Evolutionary conservation across 805 yeast genomes (phyloP).

Genomic region (Lipomyces lipofer): DNA sequence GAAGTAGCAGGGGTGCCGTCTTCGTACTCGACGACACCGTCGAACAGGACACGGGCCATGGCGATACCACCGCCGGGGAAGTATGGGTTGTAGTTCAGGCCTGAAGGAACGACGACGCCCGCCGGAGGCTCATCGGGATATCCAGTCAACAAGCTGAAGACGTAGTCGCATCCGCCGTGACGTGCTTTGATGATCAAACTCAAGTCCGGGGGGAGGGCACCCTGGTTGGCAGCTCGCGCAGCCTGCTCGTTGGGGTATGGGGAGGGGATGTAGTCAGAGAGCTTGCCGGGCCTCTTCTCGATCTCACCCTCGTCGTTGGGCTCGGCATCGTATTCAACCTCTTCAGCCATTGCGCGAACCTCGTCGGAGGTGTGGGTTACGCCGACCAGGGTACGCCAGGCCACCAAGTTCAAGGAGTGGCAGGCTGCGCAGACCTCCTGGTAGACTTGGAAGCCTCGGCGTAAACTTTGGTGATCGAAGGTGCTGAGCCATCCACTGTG

Average conservation of each 20-base stretch:
- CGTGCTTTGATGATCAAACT: slow-evolving; percentile 97
- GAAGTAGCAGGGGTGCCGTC: slow-evolving; percentile 99
- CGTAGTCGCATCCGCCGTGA: slow-evolving; percentile 96
- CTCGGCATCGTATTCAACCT: slow-evolving; percentile 95
- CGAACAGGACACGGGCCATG: slow-evolving; percentile 97
- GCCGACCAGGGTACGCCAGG: slow-evolving; percentile 98
- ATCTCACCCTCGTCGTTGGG: slow-evolving; percentile 96
- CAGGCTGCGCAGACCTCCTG: slow-evolving; percentile 99
- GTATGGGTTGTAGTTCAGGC: slow-evolving; percentile 97
- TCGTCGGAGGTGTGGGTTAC: slow-evolving; percentile 90
- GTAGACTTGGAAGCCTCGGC: slow-evolving; percentile 99
- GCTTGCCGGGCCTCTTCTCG: slow-evolving; percentile 96
- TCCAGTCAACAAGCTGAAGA: slow-evolving; percentile 92
- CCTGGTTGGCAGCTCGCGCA: slow-evolving; percentile 99
- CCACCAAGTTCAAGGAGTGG: slow-evolving; percentile 93
- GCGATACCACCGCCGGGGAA: slow-evolving; percentile 99
- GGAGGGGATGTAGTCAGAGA: slow-evolving; percentile 90
- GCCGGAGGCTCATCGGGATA: slow-evolving; percentile 99
- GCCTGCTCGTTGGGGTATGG: slow-evolving; percentile 99
- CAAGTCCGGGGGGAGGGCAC: slow-evolving; percentile 98
- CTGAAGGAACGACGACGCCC: slow-evolving; percentile 89
- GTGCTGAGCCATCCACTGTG: slow-evolving; percentile 78
- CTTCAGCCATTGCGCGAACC: slow-evolving; percentile 91
- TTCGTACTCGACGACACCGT: slow-evolving; percentile 96
- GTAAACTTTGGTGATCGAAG: slow-evolving; percentile 51